phyloP scores from a whole-genome alignment of 306 rosid species.

The Fragaria iinumae region DNA sequence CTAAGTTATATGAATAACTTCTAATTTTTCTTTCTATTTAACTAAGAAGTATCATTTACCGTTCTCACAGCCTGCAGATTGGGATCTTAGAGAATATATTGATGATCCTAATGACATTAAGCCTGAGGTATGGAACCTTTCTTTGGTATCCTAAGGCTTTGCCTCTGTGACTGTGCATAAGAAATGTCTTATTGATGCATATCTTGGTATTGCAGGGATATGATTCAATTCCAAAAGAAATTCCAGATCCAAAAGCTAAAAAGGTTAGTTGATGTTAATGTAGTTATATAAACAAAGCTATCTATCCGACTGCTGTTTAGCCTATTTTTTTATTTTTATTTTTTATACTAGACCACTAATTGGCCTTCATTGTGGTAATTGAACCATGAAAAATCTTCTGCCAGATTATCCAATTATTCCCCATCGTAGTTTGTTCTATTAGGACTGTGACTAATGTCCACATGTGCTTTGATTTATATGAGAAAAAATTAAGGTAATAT shows the following conservation, averaged over 20 bases:
- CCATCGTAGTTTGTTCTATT: background rate
- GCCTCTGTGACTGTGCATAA: slow-evolving; percentile 12
- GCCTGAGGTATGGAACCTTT: slow-evolving; percentile 59
- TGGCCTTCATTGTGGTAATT: slow-evolving; percentile 2
- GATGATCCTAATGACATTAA: slow-evolving; percentile 70
- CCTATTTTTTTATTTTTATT: background rate
- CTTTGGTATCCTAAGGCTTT: background rate
- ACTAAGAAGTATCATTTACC: slow-evolving; percentile 27
- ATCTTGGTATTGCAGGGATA: slow-evolving; percentile 59
- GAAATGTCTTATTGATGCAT: slow-evolving; percentile 17
- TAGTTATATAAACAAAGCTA: background rate
- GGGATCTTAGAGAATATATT: slow-evolving; percentile 94
- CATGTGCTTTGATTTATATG: slow-evolving; percentile 9
- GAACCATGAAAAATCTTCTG: background rate
- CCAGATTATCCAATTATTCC: background rate
- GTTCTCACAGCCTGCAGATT: slow-evolving; percentile 71
- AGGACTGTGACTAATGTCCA: background rate
- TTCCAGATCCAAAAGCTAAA: slow-evolving; percentile 82
- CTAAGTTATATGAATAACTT: background rate
- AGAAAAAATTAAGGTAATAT: background rate
- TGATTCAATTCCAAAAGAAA: slow-evolving; percentile 76
- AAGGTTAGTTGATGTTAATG: slow-evolving; percentile 46
- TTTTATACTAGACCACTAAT: background rate
- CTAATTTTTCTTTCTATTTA: background rate
- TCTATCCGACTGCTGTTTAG: background rate